Percentiles rank a stretch among this genome's conserved stretches.
These are phyloP conservation scores for Dryadomyces quercivorus DNA, from an alignment of 2,329 filamentous ascomycete genomes.

Conservation along the genomic window DNA sequence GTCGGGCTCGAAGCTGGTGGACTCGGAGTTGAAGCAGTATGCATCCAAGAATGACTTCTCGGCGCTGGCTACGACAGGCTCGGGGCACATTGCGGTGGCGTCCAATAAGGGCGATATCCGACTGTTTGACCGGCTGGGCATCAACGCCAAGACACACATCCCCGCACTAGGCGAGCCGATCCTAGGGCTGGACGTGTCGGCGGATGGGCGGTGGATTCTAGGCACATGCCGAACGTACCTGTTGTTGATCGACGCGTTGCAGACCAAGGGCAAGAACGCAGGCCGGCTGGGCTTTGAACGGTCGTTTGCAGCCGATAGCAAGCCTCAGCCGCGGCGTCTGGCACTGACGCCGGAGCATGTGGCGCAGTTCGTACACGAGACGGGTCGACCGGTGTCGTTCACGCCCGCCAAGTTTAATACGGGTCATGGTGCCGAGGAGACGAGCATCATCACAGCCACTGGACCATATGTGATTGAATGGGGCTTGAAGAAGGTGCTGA, in stretches of 20 bases:
- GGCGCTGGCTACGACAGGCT: constrained; percentile 83
- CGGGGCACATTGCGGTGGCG: constrained; percentile 92
- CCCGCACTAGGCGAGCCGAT: constrained; percentile 92
- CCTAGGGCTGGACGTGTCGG: constrained; percentile 86
- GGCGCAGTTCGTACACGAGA: constrained; percentile 95
- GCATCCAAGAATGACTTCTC: constrained; percentile 96
- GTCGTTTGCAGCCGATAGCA: constrained; percentile 80
- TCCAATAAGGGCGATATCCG: constrained; percentile 96
- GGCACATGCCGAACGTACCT: constrained; percentile 92
- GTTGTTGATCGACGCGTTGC: constrained; percentile 80
- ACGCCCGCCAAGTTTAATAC: constrained; percentile 70
- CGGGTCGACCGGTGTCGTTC: constrained; percentile 72
- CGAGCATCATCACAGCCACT: constrained; percentile 91
- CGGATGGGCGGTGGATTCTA: constrained; percentile 90
- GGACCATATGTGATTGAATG: constrained; percentile 96
- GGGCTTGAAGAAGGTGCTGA: constrained; percentile 82
- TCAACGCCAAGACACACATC: constrained; percentile 95
- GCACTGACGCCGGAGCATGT: constrained; percentile 84
- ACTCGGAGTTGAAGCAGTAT: constrained; percentile 90
- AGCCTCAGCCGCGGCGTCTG: constrained; percentile 84
- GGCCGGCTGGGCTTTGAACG: constrained; percentile 98
- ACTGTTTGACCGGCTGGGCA: constrained; percentile 88
- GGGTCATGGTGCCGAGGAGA: constrained; percentile 68
- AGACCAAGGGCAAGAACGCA: constrained; percentile 89
- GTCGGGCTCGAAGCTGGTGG: constrained; percentile 82